Conservation (phyloP, 345 rosid genomes). For the Euphorbia pulcherrima region DNA sequence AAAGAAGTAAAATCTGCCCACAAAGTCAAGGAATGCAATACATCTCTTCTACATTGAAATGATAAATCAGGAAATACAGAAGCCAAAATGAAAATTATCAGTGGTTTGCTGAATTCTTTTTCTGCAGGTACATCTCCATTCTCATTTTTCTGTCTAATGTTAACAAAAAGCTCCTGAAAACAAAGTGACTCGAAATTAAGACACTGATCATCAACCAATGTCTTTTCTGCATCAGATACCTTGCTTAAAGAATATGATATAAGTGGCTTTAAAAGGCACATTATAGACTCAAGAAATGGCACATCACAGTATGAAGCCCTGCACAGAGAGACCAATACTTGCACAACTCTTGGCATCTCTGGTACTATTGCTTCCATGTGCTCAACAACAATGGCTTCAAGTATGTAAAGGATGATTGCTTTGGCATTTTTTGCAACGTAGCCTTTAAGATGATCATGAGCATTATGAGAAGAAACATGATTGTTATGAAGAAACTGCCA, state of each 20-base stretch:
- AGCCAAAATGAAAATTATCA: slow-evolving; percentile 53
- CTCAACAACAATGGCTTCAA: slow-evolving; percentile 62
- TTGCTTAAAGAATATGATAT: slow-evolving; percentile 59
- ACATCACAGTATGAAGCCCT: slow-evolving; percentile 60
- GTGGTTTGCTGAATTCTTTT: slow-evolving; percentile 40
- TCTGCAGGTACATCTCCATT: slow-evolving; percentile 35
- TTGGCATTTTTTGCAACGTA: slow-evolving; percentile 64
- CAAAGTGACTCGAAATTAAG: slow-evolving; percentile 70
- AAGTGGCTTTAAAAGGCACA: slow-evolving; percentile 60
- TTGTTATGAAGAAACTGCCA: slow-evolving; percentile 48
- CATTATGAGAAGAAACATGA: slow-evolving; percentile 24
- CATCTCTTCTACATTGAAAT: slow-evolving; percentile 41
- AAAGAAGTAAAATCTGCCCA: slow-evolving; percentile 59
- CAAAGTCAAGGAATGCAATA: slow-evolving; percentile 48
- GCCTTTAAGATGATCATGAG: slow-evolving; percentile 48
- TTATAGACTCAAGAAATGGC: slow-evolving; percentile 54
- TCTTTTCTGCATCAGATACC: slow-evolving; percentile 49
- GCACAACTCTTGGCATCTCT: slow-evolving; percentile 74
- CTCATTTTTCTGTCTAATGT: slow-evolving; percentile 39
- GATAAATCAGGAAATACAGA: slow-evolving; percentile 62
- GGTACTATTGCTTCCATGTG: slow-evolving; percentile 85
- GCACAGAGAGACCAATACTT: slow-evolving; percentile 61
- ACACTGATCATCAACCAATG: slow-evolving; percentile 45
- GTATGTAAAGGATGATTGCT: slow-evolving; percentile 63
- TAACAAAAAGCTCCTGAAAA: slow-evolving; percentile 58